Conservation (phyloP, 768 basidiomycete genomes). For the Phylloporus sp. region DNA sequence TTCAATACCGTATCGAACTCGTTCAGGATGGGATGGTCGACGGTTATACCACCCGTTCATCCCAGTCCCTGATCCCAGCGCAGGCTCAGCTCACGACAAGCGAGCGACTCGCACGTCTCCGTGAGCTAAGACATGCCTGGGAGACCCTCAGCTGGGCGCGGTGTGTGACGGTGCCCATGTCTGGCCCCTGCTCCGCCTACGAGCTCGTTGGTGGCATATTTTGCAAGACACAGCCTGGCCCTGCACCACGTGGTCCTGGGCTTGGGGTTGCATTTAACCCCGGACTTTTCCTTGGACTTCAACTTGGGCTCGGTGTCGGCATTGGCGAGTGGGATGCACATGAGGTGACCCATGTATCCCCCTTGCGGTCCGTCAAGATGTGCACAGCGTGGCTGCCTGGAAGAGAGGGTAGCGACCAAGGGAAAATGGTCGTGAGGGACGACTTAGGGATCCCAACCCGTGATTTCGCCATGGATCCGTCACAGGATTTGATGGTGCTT, state of each 20-base stretch:
- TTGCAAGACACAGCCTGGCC: slow-evolving; percentile 36
- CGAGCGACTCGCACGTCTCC: slow-evolving; percentile 34
- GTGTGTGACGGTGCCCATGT: slow-evolving; percentile 24
- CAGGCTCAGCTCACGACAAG: slow-evolving; percentile 8
- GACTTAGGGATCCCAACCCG: slow-evolving; percentile 41
- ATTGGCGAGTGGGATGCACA: not conserved
- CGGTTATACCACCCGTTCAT: not conserved
- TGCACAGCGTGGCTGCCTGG: slow-evolving; percentile 20
- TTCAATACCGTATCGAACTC: slow-evolving; percentile 41
- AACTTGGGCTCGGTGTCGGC: not conserved
- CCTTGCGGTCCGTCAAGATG: not conserved
- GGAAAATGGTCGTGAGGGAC: slow-evolving; percentile 19
- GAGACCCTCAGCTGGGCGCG: slow-evolving; percentile 25
- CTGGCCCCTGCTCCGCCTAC: slow-evolving; percentile 46
- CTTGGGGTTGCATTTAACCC: not conserved
- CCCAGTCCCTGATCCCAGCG: not conserved
- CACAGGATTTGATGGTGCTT: slow-evolving; percentile 55
- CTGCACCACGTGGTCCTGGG: not conserved
- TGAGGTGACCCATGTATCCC: not conserved
- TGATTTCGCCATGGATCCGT: slow-evolving; percentile 65
- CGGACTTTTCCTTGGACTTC: not conserved
- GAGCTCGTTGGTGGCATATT: slow-evolving; percentile 61
- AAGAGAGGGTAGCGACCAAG: not conserved
- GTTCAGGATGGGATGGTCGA: slow-evolving; percentile 35
- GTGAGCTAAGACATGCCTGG: slow-evolving; percentile 37